Percentiles rank a stretch among this genome's conserved stretches.
These are phyloP conservation scores for Coleophoma crateriformis DNA, from an alignment of 2,329 filamentous ascomycete genomes.

Conservation along the genomic window DNA sequence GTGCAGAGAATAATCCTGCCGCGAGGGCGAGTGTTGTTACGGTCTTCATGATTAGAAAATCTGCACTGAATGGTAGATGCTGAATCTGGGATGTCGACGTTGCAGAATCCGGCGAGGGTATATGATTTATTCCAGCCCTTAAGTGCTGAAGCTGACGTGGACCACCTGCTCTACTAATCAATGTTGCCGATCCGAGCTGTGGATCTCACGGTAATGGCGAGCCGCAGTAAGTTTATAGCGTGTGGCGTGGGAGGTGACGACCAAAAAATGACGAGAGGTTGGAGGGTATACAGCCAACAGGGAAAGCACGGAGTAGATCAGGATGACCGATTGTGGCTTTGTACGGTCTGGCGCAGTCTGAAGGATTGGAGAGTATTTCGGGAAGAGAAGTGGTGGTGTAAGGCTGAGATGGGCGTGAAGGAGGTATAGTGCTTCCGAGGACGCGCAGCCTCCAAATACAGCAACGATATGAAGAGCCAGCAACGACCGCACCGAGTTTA, in stretches of 20 bases:
- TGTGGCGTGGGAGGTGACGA: too few species aligned
- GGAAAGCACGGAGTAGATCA: not conserved
- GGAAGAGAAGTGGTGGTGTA: not conserved
- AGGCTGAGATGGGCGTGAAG: not conserved
- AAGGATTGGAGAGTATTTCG: not conserved
- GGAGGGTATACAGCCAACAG: not conserved
- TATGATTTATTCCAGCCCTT: not conserved
- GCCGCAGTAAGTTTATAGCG: too few species aligned
- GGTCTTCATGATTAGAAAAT: constrained; percentile 19
- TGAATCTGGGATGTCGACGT: not conserved
- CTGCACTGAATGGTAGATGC: too few species aligned
- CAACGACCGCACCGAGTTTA: not conserved
- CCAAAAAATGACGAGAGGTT: too few species aligned
- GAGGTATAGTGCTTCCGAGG: not conserved
- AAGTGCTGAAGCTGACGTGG: not conserved
- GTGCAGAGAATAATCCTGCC: constrained; percentile 19
- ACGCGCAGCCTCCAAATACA: not conserved
- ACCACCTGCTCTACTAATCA: too few species aligned
- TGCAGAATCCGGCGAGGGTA: not conserved
- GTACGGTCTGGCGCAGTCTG: not conserved
- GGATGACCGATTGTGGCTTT: not conserved
- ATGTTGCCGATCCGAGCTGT: too few species aligned
- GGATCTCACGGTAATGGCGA: too few species aligned
- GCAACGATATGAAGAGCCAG: not conserved
- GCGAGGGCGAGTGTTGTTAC: constrained; percentile 17